A percentile compares a stretch with the other conserved stretches of the same genome.
Evolutionary conservation across 805 yeast species (phyloP).

Genomic region (Hanseniaspora thailandica): DNA sequence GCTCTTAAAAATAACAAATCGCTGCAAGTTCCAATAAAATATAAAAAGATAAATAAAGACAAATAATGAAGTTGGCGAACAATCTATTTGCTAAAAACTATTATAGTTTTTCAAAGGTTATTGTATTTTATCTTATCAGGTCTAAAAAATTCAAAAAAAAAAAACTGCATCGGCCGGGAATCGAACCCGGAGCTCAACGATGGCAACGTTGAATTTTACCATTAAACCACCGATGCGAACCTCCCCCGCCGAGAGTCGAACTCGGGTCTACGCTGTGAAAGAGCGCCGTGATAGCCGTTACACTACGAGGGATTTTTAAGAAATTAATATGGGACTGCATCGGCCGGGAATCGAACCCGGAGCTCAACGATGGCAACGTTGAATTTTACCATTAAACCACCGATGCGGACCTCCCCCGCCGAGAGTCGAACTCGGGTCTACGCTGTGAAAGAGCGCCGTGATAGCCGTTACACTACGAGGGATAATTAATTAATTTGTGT

Average conservation of each 20-base stretch:
- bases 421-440: conserved; percentile 14
- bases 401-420: conserved; percentile 9
- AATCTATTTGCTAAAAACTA: too few relatives aligned
- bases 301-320: neutral
- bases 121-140: too few relatives aligned
- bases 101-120: too few relatives aligned
- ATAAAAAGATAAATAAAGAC: too few relatives aligned
- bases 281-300: conserved; percentile 12
- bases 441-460: conserved; percentile 14
- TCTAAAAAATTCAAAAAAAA: neutral
- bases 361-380: conserved; percentile 8
- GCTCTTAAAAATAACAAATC: too few relatives aligned
- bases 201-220: conserved; percentile 7
- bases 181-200: conserved; percentile 10
- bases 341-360: conserved; percentile 9
- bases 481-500: neutral
- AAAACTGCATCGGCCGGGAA: conserved; percentile 4
- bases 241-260: conserved; percentile 12
- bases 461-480: conserved; percentile 14
- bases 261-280: conserved; percentile 11
- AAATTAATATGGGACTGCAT: neutral
- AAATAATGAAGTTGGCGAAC: too few relatives aligned
- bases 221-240: neutral
- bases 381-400: conserved; percentile 7
- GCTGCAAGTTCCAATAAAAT: too few relatives aligned